These are phyloP conservation scores for Polymyxa betae DNA, from an alignment of 208 protist genomes.

Conservation along the genomic window DNA sequence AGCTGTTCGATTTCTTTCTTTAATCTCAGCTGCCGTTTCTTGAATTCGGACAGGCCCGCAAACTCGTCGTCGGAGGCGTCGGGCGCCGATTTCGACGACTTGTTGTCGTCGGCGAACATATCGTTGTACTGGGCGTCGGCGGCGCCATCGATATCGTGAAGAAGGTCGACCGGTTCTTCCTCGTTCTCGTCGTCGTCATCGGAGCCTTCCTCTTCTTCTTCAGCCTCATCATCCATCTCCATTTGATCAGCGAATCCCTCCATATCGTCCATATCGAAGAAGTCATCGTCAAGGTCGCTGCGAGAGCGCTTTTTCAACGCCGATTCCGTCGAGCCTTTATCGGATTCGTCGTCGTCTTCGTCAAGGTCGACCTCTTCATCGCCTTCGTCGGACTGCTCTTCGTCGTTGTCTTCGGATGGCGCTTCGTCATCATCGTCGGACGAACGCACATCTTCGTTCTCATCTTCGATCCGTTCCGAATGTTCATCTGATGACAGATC, in stretches of 20 bases:
- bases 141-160: background rate
- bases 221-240: background rate
- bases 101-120: slow-evolving; percentile 53
- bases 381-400: background rate
- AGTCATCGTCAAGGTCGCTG: background rate
- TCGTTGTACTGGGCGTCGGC: slow-evolving; percentile 52
- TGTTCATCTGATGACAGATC: background rate
- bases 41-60: background rate
- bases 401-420: slow-evolving; percentile 28
- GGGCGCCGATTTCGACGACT: background rate
- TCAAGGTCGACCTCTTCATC: slow-evolving; percentile 22
- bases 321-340: background rate
- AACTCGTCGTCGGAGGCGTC: slow-evolving; percentile 19
- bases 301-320: background rate
- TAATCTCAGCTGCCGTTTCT: background rate
- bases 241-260: slow-evolving; percentile 44
- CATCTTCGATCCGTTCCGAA: background rate
- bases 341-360: slow-evolving; percentile 4
- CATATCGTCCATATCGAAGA: slow-evolving; percentile 42
- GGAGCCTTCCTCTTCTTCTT: background rate
- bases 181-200: slow-evolving; percentile 59
- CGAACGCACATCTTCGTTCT: background rate
- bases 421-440: background rate
- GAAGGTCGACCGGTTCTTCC: background rate
- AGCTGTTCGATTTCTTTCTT: background rate